Conservation (phyloP, 1,284 basidiomycete species). For the Singerocomus inundabilis region DNA sequence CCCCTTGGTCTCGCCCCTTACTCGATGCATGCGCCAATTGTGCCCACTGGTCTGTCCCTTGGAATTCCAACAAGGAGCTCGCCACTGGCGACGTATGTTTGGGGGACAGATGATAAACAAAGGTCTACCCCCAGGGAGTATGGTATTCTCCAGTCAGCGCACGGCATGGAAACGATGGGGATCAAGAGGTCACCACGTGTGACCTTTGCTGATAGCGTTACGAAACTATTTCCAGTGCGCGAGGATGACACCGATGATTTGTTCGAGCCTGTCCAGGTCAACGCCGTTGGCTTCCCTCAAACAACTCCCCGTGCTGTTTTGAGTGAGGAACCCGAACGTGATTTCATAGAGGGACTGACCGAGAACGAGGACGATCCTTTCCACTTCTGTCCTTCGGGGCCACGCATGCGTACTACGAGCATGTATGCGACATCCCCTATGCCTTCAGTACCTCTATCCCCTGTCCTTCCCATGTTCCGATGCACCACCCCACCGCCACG, state of each 20-base stretch:
- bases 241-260: conserved; percentile 30
- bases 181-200: conserved; percentile 22
- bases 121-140: conserved; percentile 8
- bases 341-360: not conserved
- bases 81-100: conserved; percentile 24
- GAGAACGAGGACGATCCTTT: conserved; percentile 30
- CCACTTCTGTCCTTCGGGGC: conserved; percentile 16
- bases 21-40: conserved; percentile 22
- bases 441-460: conserved; percentile 1
- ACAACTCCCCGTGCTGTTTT: not conserved
- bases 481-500: conserved; percentile 28
- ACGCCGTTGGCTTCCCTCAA: conserved; percentile 22
- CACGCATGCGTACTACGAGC: conserved; percentile 32
- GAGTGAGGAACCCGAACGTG: conserved; percentile 1
- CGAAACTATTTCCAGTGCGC: conserved; percentile 31
- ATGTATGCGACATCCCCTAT: conserved; percentile 22
- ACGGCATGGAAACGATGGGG: conserved; percentile 10
- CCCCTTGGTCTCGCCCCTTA: conserved; percentile 27
- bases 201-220: conserved; percentile 22
- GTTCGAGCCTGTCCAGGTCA: conserved; percentile 9
- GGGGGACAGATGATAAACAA: conserved; percentile 15
- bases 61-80: conserved; percentile 27
- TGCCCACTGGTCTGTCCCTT: conserved; percentile 31
- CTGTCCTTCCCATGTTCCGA: conserved; percentile 22
- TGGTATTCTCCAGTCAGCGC: conserved; percentile 16